Evolutionary conservation across 163 green algal species (phyloP).

Genomic region (Chlamydomonas reinhardtii): DNA sequence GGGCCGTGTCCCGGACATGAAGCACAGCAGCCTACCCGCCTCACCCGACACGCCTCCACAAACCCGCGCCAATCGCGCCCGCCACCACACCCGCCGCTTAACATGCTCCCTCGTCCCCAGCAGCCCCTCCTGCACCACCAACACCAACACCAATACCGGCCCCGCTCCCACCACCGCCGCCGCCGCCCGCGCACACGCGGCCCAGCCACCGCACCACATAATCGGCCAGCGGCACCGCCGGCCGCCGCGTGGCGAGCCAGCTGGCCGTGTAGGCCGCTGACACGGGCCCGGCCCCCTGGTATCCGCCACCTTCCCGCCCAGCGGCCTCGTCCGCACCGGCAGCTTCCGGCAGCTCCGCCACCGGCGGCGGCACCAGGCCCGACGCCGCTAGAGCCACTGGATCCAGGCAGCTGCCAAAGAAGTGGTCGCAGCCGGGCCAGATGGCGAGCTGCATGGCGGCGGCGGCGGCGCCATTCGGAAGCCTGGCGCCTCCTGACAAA

Average conservation of each 20-base stretch:
- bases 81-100: too few relatives aligned
- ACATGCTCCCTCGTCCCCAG: too few relatives aligned
- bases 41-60: too few relatives aligned
- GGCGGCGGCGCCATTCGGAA: too few relatives aligned
- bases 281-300: neutral
- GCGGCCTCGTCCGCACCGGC: neutral
- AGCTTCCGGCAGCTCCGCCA: neutral
- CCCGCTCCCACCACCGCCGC: too few relatives aligned
- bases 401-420: constrained; percentile 14
- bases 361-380: neutral
- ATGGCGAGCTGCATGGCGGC: neutral
- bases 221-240: neutral
- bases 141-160: too few relatives aligned
- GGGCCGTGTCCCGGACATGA: too few relatives aligned
- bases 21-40: too few relatives aligned
- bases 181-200: too few relatives aligned
- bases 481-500: too few relatives aligned
- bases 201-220: constrained; percentile 38
- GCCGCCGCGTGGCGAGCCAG: neutral
- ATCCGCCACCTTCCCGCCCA: neutral
- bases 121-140: too few relatives aligned
- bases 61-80: too few relatives aligned
- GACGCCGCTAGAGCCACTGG: neutral
- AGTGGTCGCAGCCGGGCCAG: constrained; percentile 37
- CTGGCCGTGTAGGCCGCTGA: neutral